Evolutionary conservation across 176 grass and related monocot species (phyloP), one percentile per base, ranked within the genome.

Genomic region (Canna indica): DNA sequence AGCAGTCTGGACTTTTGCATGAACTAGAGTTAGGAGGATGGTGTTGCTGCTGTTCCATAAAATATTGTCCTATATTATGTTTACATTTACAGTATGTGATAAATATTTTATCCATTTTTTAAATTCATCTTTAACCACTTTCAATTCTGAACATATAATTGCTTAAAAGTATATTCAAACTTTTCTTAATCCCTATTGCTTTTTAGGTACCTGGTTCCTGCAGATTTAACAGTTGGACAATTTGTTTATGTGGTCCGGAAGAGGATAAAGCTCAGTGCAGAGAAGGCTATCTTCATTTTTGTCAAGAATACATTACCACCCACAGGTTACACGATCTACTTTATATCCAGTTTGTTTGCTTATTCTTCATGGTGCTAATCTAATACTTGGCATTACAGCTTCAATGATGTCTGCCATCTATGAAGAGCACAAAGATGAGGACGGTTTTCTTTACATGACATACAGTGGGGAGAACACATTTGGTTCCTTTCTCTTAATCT

Each of bases 391-490:
- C 34, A 56, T 47, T 65, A 14, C 77, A 97, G 93, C 84, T 82
- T 85, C 93, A 29, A 73, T 87, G 75, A 92, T 97, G 93, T 92
- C 88, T 60, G 75, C 81, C 0, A 97, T 97, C 72, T 97, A 97
- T 0, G 93, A 97, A 38, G 88, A 89, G 36, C 86, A 90, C 83
- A 97, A 87, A 63, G 93, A 97, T 4, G 88, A 90, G 77, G 93
- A 97, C 1, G 93, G 93, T 59, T 91, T 91, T 72, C 86, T 96
- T 25, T 96, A 96, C 86, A 87, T 91, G 93, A 90, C 83, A 20
- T 91, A 96, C 88, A 91, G 86, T 85, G 88, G 88, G 20, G 93
- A 96, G 79, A 91, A 79, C 77, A 96, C 88, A 2, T 96, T 96
- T 18, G 88, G 93, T 38, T 89, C 67, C 48, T 38, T 89, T 61